Conservation (phyloP, 352 stramenopile species). For the Halophytophthora batemanensis region DNA sequence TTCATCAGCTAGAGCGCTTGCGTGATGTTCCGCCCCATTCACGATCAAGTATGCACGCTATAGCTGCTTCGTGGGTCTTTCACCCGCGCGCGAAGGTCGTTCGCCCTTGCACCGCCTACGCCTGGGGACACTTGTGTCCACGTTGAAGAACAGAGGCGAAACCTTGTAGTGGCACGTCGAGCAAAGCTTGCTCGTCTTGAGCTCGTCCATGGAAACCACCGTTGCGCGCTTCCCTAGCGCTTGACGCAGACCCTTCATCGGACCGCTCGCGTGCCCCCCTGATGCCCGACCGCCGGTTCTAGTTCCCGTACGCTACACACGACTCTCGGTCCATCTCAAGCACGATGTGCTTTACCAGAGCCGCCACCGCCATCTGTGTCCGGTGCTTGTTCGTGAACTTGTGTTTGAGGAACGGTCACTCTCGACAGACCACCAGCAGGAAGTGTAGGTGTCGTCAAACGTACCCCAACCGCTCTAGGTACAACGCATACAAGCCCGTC, state of each 20-base stretch:
- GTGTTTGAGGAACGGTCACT: constrained; percentile 2
- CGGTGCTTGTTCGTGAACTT: not conserved
- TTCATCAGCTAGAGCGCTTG: too few relatives aligned
- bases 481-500: constrained; percentile 4
- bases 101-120: not conserved
- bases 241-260: constrained; percentile 4
- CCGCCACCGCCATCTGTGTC: constrained; percentile 1
- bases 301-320: constrained; percentile 9
- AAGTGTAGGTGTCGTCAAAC: constrained; percentile 5
- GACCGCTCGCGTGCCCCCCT: constrained; percentile 5
- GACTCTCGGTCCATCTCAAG: not conserved
- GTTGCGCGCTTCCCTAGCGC: too few relatives aligned
- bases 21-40: too few relatives aligned
- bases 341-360: constrained; percentile 4
- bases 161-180: too few relatives aligned
- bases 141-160: too few relatives aligned
- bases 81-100: too few relatives aligned
- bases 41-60: too few relatives aligned
- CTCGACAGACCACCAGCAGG: constrained; percentile 2
- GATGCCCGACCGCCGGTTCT: constrained; percentile 1
- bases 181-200: too few relatives aligned
- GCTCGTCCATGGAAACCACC: too few relatives aligned
- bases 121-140: constrained; percentile 1
- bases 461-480: constrained; percentile 2
- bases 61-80: too few relatives aligned